Conservation (phyloP, 2,329 filamentous ascomycete species). For the Alternaria atra region DNA sequence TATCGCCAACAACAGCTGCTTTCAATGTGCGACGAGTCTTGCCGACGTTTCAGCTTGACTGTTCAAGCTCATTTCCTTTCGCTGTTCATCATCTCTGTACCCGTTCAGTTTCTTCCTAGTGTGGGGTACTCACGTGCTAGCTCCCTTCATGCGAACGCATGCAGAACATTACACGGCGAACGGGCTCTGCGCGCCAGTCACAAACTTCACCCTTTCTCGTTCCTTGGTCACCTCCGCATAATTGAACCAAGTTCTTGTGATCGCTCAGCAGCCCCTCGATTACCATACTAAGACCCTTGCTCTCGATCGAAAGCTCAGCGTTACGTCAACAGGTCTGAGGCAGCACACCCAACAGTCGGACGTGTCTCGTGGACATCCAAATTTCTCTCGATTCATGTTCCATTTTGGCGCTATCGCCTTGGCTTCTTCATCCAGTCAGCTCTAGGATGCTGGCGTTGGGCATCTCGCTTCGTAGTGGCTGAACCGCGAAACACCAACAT, state of each 20-base stretch:
- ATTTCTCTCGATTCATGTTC: slow-evolving; percentile 14
- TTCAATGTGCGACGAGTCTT: neutral
- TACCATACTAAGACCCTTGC: neutral
- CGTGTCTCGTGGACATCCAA: slow-evolving; percentile 9
- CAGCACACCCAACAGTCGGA: neutral
- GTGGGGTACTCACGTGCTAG: neutral
- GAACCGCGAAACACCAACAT: slow-evolving; percentile 11
- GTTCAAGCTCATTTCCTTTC: neutral
- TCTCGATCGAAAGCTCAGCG: slow-evolving; percentile 5
- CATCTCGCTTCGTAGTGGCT: slow-evolving; percentile 5
- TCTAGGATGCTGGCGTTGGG: slow-evolving; percentile 2
- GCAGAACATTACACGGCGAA: neutral
- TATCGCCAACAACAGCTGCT: slow-evolving; percentile 2
- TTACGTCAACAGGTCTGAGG: neutral
- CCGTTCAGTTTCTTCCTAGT: too few species aligned
- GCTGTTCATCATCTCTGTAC: neutral
- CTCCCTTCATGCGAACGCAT: slow-evolving; percentile 1
- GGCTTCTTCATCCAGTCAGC: slow-evolving; percentile 9
- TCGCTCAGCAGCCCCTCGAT: slow-evolving; percentile 3
- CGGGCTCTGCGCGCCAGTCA: neutral
- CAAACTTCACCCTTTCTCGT: neutral
- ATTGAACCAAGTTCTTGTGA: neutral
- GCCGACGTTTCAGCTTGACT: neutral
- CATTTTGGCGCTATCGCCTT: neutral
- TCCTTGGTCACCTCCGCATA: neutral